These are phyloP conservation scores for Candida cerambycidarum DNA, from an alignment of 805 yeast species.

Conservation along the genomic window DNA sequence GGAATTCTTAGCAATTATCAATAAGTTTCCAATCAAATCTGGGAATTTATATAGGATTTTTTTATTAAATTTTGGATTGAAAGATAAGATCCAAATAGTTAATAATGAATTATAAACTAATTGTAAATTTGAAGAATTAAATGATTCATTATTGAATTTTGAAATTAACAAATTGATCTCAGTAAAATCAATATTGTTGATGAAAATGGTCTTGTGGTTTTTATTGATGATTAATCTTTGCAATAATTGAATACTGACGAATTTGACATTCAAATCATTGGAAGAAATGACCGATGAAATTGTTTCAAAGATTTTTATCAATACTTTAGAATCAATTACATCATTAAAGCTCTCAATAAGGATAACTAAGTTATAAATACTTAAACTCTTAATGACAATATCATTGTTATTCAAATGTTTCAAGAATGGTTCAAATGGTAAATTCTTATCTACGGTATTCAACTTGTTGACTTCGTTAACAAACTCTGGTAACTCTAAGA, in stretches of 20 bases:
- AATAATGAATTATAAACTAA: constrained; percentile 78
- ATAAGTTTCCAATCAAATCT: constrained; percentile 52
- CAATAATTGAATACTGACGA: constrained; percentile 60
- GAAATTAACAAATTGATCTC: constrained; percentile 21
- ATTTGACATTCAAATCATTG: constrained; percentile 51
- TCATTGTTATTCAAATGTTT: constrained; percentile 56
- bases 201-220: constrained; percentile 47
- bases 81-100: constrained; percentile 82
- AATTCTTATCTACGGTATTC: constrained; percentile 39
- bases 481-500: constrained; percentile 39
- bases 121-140: constrained; percentile 59
- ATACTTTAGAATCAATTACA: constrained; percentile 36
- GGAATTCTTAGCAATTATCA: constrained; percentile 67
- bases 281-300: constrained; percentile 31
- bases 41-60: constrained; percentile 52
- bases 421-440: constrained; percentile 55
- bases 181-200: constrained; percentile 37
- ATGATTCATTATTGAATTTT: constrained; percentile 11
- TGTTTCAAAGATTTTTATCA: constrained; percentile 38
- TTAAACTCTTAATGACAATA: constrained; percentile 53
- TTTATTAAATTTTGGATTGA: constrained; percentile 53
- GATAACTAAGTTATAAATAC: constrained; percentile 53
- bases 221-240: constrained; percentile 59
- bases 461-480: constrained; percentile 42
- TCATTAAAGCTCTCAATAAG: constrained; percentile 34